Evolutionary conservation across 2,329 filamentous ascomycete species (phyloP), one percentile per base, ranked within the genome.

Genomic region (Colletotrichum tanaceti): DNA sequence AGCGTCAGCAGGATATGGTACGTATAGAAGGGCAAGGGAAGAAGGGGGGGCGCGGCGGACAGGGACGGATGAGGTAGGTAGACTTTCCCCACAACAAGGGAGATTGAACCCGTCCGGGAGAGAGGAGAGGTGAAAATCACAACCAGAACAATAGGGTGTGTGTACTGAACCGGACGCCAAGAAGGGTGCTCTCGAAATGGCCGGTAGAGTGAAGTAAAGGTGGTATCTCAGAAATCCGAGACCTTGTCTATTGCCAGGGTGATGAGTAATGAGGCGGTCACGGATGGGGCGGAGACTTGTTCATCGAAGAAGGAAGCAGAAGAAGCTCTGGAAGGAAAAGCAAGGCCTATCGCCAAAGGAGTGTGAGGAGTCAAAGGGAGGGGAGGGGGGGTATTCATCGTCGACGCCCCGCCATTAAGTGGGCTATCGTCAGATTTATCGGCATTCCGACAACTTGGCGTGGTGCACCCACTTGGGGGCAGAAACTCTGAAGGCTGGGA

Each of bases 81-180:
- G 41, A n/a, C 39, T 54, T 44, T 43, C 46, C 41, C 49, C 41
- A 65, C 49, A 62, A 11, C 39, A 41, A 22, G 63, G 47, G 57
- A 62, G 49, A 62, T 65, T 65, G 49, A 65, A 54, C 22, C 39
- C 58, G 57, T 22, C 41, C 38, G 28, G 58, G 47, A 44, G 46
- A 65, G 41, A 46, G 46, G 46, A 60, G 44, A 41, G 35, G 38
- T 47, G 39, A 43, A 43, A 47, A 55, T 50, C 32, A 32, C 50
- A 54, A 59, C 28, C 22, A n/a, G 22, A 47, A 44, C n/a, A 46
- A 22, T 22, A 43, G 52, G 57, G 43, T 14, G 39, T 14, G 39
- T 44, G 22, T 39, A 11, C 35, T 18, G 43, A 49, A 39, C 24
- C 20, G 20, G 20, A 53, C 35, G 57, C 49, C 63, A 61, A 55